Conservation (phyloP, 345 rosid species). For the Populus davidiana region DNA sequence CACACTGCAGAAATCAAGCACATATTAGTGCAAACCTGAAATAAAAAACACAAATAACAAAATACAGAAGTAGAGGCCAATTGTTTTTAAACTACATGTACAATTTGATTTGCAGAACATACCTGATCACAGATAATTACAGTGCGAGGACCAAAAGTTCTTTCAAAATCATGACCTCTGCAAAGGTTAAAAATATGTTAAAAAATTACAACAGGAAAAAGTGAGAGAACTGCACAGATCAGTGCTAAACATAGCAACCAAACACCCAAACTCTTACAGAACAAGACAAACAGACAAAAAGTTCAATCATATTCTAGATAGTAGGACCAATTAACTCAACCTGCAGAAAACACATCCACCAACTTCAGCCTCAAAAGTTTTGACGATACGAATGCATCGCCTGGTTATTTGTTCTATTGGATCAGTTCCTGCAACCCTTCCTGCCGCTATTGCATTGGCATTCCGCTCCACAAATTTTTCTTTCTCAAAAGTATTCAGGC, state of each 20-base stretch:
- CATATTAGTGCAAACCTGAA: background rate
- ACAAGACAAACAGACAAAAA: background rate
- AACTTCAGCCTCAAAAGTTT: conserved; percentile 51
- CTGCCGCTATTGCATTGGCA: conserved; percentile 85
- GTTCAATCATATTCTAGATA: background rate
- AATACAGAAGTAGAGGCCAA: background rate
- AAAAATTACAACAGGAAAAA: background rate
- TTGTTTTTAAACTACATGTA: background rate
- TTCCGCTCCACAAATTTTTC: conserved; percentile 70
- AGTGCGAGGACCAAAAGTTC: conserved; percentile 74
- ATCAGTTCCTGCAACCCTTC: conserved; percentile 86
- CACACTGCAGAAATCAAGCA: conserved; percentile 45
- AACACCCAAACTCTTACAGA: background rate
- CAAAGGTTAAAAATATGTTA: conserved; percentile 19
- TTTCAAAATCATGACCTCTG: conserved; percentile 71
- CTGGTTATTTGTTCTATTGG: conserved; percentile 77
- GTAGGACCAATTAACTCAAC: conserved; percentile 30
- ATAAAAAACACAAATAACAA: background rate
- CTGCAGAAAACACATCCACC: conserved; percentile 94
- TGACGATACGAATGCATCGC: conserved; percentile 84
- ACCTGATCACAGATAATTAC: conserved; percentile 97
- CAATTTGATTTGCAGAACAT: conserved; percentile 14
- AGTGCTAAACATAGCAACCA: background rate
- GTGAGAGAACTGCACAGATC: background rate
- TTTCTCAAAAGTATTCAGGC: conserved; percentile 53